Evolutionary conservation across 306 rosid species (phyloP).

Genomic region (Adenanthera pavonina): DNA sequence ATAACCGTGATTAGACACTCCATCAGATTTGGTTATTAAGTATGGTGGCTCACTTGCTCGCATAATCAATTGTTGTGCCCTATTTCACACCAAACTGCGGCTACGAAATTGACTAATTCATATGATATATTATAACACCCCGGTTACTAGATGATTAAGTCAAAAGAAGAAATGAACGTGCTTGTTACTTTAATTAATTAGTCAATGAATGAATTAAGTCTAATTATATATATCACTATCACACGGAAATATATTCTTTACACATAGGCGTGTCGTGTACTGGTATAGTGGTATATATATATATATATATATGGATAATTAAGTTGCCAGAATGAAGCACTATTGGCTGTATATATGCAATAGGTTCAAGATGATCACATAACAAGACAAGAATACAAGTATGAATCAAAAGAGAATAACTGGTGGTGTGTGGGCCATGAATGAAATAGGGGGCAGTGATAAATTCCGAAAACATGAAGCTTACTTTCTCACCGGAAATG

Average conservation of each 20-base stretch:
- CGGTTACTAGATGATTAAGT: neutral
- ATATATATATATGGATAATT: neutral
- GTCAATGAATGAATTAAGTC: neutral
- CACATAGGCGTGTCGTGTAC: too few relatives aligned
- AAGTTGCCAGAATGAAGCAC: neutral
- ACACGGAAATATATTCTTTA: too few relatives aligned
- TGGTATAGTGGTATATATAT: too few relatives aligned
- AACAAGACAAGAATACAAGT: neutral
- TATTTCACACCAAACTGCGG: neutral
- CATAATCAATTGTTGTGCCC: neutral
- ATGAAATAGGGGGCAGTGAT: constrained; percentile 45
- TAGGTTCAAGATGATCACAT: neutral
- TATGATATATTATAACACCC: too few relatives aligned
- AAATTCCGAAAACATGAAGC: constrained; percentile 48
- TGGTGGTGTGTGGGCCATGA: constrained; percentile 53
- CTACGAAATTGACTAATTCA: neutral
- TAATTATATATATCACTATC: too few relatives aligned
- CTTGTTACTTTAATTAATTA: neutral
- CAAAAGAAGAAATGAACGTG: neutral
- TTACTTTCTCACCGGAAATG: constrained; percentile 56
- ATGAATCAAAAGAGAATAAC: neutral
- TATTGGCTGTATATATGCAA: neutral
- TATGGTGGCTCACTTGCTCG: neutral
- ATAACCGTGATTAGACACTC: constrained; percentile 17
- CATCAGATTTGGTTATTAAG: neutral